Evolutionary conservation across 1,139 yeast genomes (phyloP).

Genomic region (Candida glucosophila): DNA sequence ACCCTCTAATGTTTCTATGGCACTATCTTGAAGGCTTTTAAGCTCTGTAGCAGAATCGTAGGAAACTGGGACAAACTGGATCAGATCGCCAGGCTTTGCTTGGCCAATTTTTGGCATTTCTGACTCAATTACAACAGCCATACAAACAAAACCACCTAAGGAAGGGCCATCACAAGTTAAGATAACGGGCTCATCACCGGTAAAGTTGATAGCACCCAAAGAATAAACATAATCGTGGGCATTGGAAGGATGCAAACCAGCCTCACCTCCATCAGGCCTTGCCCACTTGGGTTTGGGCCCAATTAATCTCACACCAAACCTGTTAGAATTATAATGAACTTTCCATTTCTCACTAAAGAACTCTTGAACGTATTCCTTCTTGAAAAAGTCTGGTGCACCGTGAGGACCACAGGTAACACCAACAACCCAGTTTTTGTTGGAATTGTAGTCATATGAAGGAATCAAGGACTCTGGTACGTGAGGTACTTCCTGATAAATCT

Average conservation of each 20-base stretch:
- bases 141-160: constrained; percentile 94
- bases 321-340: constrained; percentile 91
- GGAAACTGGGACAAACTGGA: constrained; percentile 71
- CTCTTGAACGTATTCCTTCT: constrained; percentile 61
- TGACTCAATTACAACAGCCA: constrained; percentile 89
- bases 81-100: constrained; percentile 85
- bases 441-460: constrained; percentile 35
- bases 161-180: constrained; percentile 97
- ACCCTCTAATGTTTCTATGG: constrained; percentile 37
- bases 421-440: constrained; percentile 64
- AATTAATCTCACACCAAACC: constrained; percentile 88
- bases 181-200: constrained; percentile 97
- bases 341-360: constrained; percentile 81
- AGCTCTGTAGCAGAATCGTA: constrained; percentile 60
- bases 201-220: constrained; percentile 90
- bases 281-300: constrained; percentile 99
- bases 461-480: constrained; percentile 48
- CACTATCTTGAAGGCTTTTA: constrained; percentile 50
- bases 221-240: constrained; percentile 97
- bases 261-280: constrained; percentile 95
- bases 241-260: constrained; percentile 95
- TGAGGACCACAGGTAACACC: constrained; percentile 97
- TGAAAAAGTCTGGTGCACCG: constrained; percentile 92
- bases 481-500: too few relatives aligned
- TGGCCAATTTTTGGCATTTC: constrained; percentile 99